phyloP scores from a whole-genome alignment of 176 grass and related monocot species.

The Triticum turgidum region DNA sequence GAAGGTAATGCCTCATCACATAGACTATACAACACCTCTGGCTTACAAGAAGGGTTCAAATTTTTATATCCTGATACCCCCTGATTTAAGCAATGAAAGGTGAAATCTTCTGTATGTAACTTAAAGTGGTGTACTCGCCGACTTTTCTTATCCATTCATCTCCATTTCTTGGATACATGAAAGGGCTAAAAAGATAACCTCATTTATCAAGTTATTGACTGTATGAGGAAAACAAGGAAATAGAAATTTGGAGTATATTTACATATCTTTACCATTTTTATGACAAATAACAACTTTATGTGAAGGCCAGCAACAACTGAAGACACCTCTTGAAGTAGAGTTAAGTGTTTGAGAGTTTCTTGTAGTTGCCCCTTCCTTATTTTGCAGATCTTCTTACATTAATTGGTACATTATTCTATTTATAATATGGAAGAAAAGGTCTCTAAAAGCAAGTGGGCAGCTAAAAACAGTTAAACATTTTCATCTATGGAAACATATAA shows the following conservation, averaged over 20 bases:
- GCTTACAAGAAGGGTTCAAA: slow-evolving; percentile 53
- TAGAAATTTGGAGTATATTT: slow-evolving; percentile 16
- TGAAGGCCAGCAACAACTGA: slow-evolving; percentile 54
- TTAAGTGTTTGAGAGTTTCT: slow-evolving; percentile 63
- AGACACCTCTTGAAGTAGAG: slow-evolving; percentile 23
- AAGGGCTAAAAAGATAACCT: slow-evolving; percentile 38
- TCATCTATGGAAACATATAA: not conserved
- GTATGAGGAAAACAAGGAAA: not conserved
- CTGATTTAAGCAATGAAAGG: slow-evolving; percentile 40
- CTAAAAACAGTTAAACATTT: not conserved
- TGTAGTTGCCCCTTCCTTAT: slow-evolving; percentile 40
- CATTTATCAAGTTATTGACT: slow-evolving; percentile 11
- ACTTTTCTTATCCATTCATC: slow-evolving; percentile 53
- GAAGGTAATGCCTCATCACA: slow-evolving; percentile 66
- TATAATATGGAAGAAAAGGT: slow-evolving; percentile 13
- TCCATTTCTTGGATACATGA: slow-evolving; percentile 41
- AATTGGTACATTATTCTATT: slow-evolving; percentile 9
- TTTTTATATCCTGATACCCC: slow-evolving; percentile 48
- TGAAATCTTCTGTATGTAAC: slow-evolving; percentile 34
- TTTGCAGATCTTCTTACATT: slow-evolving; percentile 53
- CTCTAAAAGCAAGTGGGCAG: not conserved
- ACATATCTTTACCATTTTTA: slow-evolving; percentile 55
- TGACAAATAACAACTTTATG: slow-evolving; percentile 62
- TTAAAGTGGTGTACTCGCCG: slow-evolving; percentile 38
- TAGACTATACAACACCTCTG: slow-evolving; percentile 62